Base-by-base conservation (phyloP, 441 rosid genomes). In the California macrophylla region DNA sequence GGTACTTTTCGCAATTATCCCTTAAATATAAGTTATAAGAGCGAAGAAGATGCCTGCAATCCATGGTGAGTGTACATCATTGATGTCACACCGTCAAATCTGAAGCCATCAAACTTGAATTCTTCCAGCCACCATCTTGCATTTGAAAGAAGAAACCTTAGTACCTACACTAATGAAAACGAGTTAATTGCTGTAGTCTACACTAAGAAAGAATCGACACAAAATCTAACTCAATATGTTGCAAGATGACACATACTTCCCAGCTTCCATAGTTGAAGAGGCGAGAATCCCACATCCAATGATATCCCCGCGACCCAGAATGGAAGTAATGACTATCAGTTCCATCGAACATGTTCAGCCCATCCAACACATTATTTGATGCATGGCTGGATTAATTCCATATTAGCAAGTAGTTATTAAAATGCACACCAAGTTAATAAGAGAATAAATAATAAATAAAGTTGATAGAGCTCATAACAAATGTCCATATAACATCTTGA, bases 41-140 rank as follows among this genome's bases (percentile, higher is more conserved):
- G 58, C 36, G 8, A 34, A 38, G 73, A n/a, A 38, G 18, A 63
- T 69, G 92, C 97, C 97, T 85, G 82, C 79, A 94, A 83, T 66
- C 99, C 99, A 80, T 90, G 99, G 81, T 92, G 99, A 66, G 93
- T 85, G 71, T 94, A 92, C 98, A 94, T 94, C 99, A 94, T 94
- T 64, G 99, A 92, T 76, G 98, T 94, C 74, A 94, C 99, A 56
- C 98, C 99, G 83, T 94, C 98, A 85, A 92, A 94, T 83, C 99
- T 92, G 81, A 87, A 94, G 40, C 99, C 99, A 84, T 92, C 99
- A 72, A 94, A 92, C 79, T 87, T 89, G 74, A 84, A 94, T 78
- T 94, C 98, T 64, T 94, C 98, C 63, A 94, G 85, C 99, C 99
- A 94, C 99, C 99, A 94, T 79, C 99, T 85, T 61, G 98, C 99